These are phyloP conservation scores for Aleurites moluccanus DNA, from an alignment of 441 rosid species.

Conservation along the genomic window DNA sequence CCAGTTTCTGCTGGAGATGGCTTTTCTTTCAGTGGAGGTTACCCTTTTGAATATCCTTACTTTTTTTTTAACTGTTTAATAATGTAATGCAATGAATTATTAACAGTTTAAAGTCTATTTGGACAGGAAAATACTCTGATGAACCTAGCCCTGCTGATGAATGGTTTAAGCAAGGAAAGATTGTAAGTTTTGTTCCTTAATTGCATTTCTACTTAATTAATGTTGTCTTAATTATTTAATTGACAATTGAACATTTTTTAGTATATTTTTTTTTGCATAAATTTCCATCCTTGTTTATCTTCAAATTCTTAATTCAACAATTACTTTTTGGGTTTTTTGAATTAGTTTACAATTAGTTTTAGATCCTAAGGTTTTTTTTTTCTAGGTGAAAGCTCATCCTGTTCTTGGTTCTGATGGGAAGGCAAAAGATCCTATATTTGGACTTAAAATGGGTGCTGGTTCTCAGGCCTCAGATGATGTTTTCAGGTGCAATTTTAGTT, in stretches of 20 bases:
- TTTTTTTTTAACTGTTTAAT: not conserved
- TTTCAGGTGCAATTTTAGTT: conserved; percentile 51
- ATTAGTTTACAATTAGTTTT: not conserved
- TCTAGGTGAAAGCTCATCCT: conserved; percentile 76
- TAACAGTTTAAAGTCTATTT: not conserved
- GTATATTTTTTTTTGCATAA: not conserved
- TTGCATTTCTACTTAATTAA: not conserved
- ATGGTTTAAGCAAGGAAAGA: conserved; percentile 85
- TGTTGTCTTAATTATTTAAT: not conserved
- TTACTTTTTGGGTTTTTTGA: not conserved
- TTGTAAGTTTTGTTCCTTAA: conserved; percentile 37
- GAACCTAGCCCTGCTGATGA: conserved; percentile 75
- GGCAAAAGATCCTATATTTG: conserved; percentile 87
- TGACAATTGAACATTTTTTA: not conserved
- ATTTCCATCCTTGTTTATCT: not conserved
- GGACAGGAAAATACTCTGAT: conserved; percentile 79
- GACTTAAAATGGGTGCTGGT: conserved; percentile 76
- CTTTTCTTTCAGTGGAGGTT: conserved; percentile 91
- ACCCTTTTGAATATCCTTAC: conserved; percentile 2
- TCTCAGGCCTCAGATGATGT: conserved; percentile 75
- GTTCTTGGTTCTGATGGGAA: conserved; percentile 63
- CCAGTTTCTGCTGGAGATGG: conserved; percentile 89
- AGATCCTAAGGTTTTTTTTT: not conserved
- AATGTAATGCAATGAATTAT: not conserved
- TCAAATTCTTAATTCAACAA: not conserved